These are phyloP conservation scores for Umbelopsis ramanniana DNA, from an alignment of 192 early-diverging fungal species.

Conservation along the genomic window DNA sequence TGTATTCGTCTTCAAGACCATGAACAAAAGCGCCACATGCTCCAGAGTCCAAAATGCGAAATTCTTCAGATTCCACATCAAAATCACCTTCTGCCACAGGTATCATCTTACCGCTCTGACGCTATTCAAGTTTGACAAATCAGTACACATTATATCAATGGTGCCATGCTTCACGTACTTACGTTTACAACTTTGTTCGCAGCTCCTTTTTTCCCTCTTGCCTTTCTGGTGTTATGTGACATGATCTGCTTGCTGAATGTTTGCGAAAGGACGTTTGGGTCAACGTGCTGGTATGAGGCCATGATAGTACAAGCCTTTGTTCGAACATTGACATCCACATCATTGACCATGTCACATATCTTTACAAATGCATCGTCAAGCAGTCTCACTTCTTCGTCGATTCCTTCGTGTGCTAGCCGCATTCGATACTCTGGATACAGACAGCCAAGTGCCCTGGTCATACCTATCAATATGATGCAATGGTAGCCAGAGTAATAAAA, in stretches of 20 bases:
- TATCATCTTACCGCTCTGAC: slow-evolving; percentile 28
- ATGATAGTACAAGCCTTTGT: slow-evolving; percentile 75
- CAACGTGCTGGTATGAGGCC: slow-evolving; percentile 68
- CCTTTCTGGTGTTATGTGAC: slow-evolving; percentile 59
- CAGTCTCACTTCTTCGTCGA: slow-evolving; percentile 34
- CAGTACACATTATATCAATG: neutral
- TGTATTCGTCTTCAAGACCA: slow-evolving; percentile 94
- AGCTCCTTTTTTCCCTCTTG: slow-evolving; percentile 30
- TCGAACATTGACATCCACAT: slow-evolving; percentile 68
- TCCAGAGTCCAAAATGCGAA: slow-evolving; percentile 75
- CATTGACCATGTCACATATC: slow-evolving; percentile 85
- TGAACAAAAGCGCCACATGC: slow-evolving; percentile 95
- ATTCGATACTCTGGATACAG: slow-evolving; percentile 37
- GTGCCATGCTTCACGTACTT: neutral
- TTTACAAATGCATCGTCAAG: slow-evolving; percentile 77
- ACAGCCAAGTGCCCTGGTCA: slow-evolving; percentile 31
- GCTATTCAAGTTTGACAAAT: neutral
- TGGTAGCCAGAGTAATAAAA: neutral
- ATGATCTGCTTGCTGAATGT: slow-evolving; percentile 84
- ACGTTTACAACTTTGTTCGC: slow-evolving; percentile 29
- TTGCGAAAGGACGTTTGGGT: slow-evolving; percentile 60
- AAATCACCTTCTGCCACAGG: slow-evolving; percentile 62
- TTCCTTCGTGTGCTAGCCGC: slow-evolving; percentile 31
- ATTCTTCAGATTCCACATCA: slow-evolving; percentile 70
- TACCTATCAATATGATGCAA: neutral